Evolutionary conservation across 2,329 filamentous ascomycete species (phyloP).

Genomic region (Colletotrichum simmondsii): DNA sequence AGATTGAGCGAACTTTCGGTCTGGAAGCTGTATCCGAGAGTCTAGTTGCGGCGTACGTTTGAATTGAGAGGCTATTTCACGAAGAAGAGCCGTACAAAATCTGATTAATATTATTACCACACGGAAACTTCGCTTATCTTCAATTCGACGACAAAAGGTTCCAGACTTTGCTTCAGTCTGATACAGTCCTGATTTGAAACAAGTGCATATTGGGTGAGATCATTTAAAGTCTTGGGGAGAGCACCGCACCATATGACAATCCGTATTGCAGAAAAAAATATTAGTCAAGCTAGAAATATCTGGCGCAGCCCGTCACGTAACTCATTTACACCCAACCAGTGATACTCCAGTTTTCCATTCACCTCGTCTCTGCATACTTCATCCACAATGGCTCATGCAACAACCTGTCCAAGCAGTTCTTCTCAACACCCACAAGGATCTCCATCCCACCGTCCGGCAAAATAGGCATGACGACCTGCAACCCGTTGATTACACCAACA

Average conservation of each 20-base stretch:
- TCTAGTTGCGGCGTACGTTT: no score
- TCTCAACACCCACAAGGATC: constrained; percentile 46
- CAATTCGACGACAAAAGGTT: no score
- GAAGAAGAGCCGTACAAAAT: no score
- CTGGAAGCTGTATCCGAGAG: no score
- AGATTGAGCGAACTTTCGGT: no score
- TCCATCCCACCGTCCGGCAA: constrained; percentile 47
- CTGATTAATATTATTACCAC: no score
- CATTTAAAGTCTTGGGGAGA: neutral
- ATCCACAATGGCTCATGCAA: constrained; percentile 42
- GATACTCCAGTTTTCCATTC: no score
- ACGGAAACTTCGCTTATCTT: no score
- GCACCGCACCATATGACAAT: neutral
- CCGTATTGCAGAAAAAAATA: neutral
- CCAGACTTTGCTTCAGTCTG: neutral
- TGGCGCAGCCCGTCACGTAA: neutral
- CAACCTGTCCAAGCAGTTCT: constrained; percentile 41
- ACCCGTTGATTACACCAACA: constrained; percentile 46
- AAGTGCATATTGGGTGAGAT: neutral
- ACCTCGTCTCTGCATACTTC: constrained; percentile 16
- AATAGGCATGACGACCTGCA: constrained; percentile 44
- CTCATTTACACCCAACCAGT: neutral
- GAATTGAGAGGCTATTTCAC: no score
- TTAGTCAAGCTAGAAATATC: neutral
- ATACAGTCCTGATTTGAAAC: neutral